phyloP scores from a whole-genome alignment of 805 yeast species.

The Soucietia sequanensis region DNA sequence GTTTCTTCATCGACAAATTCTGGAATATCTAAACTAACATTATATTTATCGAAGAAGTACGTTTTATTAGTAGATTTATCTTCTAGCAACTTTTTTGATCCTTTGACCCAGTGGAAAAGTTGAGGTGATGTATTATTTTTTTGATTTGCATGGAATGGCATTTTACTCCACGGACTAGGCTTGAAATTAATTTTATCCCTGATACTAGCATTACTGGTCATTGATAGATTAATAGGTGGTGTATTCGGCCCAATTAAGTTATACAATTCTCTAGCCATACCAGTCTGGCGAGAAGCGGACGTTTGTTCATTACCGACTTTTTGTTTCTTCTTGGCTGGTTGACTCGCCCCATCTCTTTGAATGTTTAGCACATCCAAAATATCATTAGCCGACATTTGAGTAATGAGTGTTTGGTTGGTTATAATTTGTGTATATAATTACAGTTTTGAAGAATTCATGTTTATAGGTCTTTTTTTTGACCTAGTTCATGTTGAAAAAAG shows the following conservation, averaged over 20 bases:
- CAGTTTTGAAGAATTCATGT: no score
- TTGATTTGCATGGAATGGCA: conserved; percentile 54
- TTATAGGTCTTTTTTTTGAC: no score
- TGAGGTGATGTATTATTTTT: conserved; percentile 47
- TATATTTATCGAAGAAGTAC: conserved; percentile 73
- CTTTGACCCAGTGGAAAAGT: conserved; percentile 86
- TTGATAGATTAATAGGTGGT: conserved; percentile 62
- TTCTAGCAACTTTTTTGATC: conserved; percentile 48
- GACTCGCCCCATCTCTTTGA: conserved; percentile 44
- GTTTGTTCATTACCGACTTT: conserved; percentile 21
- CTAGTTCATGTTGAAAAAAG: no score
- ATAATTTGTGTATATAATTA: no score
- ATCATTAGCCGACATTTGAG: conserved; percentile 51
- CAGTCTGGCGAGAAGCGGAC: conserved; percentile 41
- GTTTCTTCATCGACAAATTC: conserved; percentile 58
- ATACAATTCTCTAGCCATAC: conserved; percentile 88
- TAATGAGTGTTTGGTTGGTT: no score
- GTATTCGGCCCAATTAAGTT: conserved; percentile 88
- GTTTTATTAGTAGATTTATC: conserved; percentile 32
- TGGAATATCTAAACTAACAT: conserved; percentile 69
- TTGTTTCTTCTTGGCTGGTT: conserved; percentile 43
- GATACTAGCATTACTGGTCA: conserved; percentile 45
- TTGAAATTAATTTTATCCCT: conserved; percentile 65
- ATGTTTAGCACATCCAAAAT: conserved; percentile 76
- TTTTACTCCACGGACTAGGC: conserved; percentile 81